phyloP scores from a whole-genome alignment of 2,329 filamentous ascomycete species.

The Aureobasidium sp. region DNA sequence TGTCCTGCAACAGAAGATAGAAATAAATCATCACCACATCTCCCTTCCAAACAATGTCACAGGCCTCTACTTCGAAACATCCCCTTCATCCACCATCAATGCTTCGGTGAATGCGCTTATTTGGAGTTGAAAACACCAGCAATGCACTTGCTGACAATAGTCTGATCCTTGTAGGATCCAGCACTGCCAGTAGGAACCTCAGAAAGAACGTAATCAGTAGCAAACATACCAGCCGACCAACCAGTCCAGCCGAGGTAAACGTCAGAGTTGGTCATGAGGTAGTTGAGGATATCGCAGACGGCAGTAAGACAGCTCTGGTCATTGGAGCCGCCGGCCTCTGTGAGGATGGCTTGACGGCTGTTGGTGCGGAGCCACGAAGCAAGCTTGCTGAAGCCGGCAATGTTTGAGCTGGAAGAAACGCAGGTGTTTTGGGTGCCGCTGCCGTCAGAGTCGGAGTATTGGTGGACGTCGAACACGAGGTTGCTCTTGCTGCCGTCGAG shows the following conservation, averaged over 20 bases:
- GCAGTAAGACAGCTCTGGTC: slow-evolving; percentile 28
- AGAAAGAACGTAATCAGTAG: slow-evolving; percentile 22
- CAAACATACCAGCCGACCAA: slow-evolving; percentile 28
- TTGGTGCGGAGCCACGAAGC: slow-evolving; percentile 32
- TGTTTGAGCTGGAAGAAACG: slow-evolving; percentile 25
- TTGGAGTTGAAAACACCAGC: slow-evolving; percentile 22
- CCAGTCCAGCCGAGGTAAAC: slow-evolving; percentile 28
- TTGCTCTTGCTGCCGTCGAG: slow-evolving; percentile 25
- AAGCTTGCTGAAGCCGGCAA: slow-evolving; percentile 27
- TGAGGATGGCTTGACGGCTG: slow-evolving; percentile 31
- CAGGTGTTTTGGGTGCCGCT: slow-evolving; percentile 30
- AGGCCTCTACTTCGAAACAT: too few species aligned
- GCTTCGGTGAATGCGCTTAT: neutral
- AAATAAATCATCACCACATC: too few species aligned
- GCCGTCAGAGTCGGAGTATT: slow-evolving; percentile 34
- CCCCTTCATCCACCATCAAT: too few species aligned
- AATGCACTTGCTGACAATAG: slow-evolving; percentile 23
- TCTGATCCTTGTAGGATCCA: slow-evolving; percentile 21
- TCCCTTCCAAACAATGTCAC: too few species aligned
- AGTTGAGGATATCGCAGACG: slow-evolving; percentile 28
- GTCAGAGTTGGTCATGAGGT: slow-evolving; percentile 25
- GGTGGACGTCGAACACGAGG: slow-evolving; percentile 35
- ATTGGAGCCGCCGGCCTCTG: slow-evolving; percentile 34
- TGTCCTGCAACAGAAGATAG: too few species aligned
- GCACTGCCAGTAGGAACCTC: slow-evolving; percentile 22